Evolutionary conservation across 2,329 filamentous ascomycete species (phyloP).

Genomic region (Cladosporium sp.): DNA sequence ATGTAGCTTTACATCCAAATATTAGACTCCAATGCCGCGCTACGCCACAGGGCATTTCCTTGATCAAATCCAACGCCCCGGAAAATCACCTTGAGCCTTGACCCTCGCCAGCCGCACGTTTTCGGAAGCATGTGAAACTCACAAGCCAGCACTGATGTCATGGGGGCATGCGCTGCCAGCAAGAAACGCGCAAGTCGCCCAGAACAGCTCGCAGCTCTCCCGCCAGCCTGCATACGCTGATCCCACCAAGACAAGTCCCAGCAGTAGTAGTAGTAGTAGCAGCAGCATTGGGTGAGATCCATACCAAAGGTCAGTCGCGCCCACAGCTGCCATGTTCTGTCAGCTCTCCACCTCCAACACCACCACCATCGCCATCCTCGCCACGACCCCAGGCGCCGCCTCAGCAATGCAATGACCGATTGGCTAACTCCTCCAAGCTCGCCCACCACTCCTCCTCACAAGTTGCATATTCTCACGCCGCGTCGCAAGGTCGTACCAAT

Average conservation of each 20-base stretch:
- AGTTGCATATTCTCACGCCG: slow-evolving; percentile 7
- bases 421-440: slow-evolving; percentile 13
- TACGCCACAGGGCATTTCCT: not conserved
- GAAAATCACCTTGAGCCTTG: not conserved
- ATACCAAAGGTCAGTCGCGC: slow-evolving; percentile 3
- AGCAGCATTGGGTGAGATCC: slow-evolving; percentile 1
- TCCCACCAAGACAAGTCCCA: not conserved
- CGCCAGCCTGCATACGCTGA: slow-evolving; percentile 2
- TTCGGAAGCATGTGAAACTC: slow-evolving; percentile 7
- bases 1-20: not conserved
- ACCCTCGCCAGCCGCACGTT: not conserved
- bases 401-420: slow-evolving; percentile 15
- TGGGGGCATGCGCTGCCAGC: not conserved
- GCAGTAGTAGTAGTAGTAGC: not conserved
- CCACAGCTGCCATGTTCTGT: not conserved
- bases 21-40: not conserved
- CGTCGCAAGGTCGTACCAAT: slow-evolving; percentile 16
- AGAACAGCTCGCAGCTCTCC: not conserved
- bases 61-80: not conserved
- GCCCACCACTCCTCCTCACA: slow-evolving; percentile 11
- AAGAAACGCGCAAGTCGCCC: not conserved
- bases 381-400: slow-evolving; percentile 1
- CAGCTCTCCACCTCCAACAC: not conserved
- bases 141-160: not conserved
- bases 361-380: not conserved